A percentile compares a stretch with the other conserved stretches of the same genome.
These are phyloP conservation scores for Penicillium sp. DNA, from an alignment of 2,329 filamentous ascomycete genomes.

Conservation along the genomic window DNA sequence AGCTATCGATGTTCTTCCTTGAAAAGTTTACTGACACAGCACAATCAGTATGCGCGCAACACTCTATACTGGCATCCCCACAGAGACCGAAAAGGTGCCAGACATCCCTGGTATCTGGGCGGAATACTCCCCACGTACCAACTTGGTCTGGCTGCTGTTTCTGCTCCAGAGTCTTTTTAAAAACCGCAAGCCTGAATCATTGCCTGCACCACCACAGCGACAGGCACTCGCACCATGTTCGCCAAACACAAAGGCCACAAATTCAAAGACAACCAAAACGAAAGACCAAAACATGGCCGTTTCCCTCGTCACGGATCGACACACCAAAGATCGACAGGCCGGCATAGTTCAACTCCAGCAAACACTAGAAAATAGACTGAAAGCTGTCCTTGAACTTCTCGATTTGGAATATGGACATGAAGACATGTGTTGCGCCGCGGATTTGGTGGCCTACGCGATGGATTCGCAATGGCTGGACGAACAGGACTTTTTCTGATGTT, in stretches of 20 bases:
- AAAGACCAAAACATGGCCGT: slow-evolving; percentile 1
- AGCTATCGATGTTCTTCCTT: not conserved
- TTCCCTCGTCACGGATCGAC: slow-evolving; percentile 7
- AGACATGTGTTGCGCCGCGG: slow-evolving; percentile 45
- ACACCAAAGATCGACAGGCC: slow-evolving; percentile 13
- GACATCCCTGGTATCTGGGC: slow-evolving; percentile 50
- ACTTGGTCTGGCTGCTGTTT: slow-evolving; percentile 64
- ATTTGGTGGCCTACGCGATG: slow-evolving; percentile 46
- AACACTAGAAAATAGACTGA: slow-evolving; percentile 34
- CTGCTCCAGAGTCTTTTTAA: slow-evolving; percentile 57
- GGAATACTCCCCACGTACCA: slow-evolving; percentile 59
- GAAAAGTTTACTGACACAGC: not conserved
- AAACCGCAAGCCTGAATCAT: slow-evolving; percentile 30
- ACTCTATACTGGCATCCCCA: slow-evolving; percentile 47
- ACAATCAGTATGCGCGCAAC: slow-evolving; percentile 40
- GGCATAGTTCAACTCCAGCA: slow-evolving; percentile 28
- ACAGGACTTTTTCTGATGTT: slow-evolving; percentile 38
- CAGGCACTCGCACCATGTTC: slow-evolving; percentile 36
- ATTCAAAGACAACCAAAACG: slow-evolving; percentile 2
- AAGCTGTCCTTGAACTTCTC: slow-evolving; percentile 36
- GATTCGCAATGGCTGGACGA: slow-evolving; percentile 43
- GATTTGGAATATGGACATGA: slow-evolving; percentile 41
- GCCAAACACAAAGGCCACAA: slow-evolving; percentile 28
- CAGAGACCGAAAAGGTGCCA: slow-evolving; percentile 37
- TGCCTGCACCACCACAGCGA: slow-evolving; percentile 16